Base-by-base conservation (phyloP, 306 rosid genomes). In the Datisca glomerata region DNA sequence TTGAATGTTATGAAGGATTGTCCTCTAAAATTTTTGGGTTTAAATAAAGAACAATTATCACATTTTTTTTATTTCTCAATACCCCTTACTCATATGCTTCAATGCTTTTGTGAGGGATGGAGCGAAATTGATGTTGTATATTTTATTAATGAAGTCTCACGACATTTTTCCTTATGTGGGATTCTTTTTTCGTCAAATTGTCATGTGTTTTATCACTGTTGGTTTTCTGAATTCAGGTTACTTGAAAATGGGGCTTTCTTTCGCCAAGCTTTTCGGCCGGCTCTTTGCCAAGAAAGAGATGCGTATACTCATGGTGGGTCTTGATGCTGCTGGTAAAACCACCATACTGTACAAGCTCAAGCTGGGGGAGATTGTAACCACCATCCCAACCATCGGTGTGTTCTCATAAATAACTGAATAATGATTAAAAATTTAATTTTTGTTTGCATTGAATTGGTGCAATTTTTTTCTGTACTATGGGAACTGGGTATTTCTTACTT, bases 301-400 rank as follows among this genome's bases (percentile, higher is more conserved):
- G 36, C 36, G 36, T 12, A 31, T 31, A 31, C 36, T 31, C 12
- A 31, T 31, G 36, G 36, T 31, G n/a, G 36, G 36, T 31, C 36
- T 31, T 12, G 36, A 31, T 31, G 36, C 36, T 31, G 36, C 36
- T 8, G 36, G 36, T 31, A 31, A 31, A 14, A 31, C 36, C n/a
- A 31, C 36, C 36, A 81, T 77, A 59, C 80, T 80, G 14, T 80
- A 81, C 62, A 81, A 81, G 68, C 86, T 81, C 73, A 81, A 81
- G 75, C 86, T 81, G 36, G 93, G 93, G 20, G 93, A 81, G 60
- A 81, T 81, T n/a, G 93, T 81, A 57, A 81, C 93, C 60, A 81
- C 93, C 66, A 81, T 81, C 63, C 93, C 93, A 25, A 81, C 94
- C 59, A 81, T 81, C 32, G 94, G 93, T 81, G 57, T 21, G 58